Percentiles rank a stretch among this genome's conserved stretches.
Conservation (phyloP, 176 grass and related monocot species). For the Bromus sterilis region DNA sequence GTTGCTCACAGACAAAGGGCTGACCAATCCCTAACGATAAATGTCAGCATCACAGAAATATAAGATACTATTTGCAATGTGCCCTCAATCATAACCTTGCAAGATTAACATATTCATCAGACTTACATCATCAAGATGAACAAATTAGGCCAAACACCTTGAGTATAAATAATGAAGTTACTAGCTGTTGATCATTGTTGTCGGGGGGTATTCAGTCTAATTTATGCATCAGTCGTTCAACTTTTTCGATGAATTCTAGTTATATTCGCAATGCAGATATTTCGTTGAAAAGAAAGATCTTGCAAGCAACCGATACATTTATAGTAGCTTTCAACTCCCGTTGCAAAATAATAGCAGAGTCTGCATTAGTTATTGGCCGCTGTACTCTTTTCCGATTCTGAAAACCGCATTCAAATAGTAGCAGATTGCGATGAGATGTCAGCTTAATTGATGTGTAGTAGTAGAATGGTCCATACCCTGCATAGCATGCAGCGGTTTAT, state of each 20-base stretch:
- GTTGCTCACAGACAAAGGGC: neutral
- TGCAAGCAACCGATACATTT: neutral
- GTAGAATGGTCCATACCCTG: slow-evolving; percentile 1
- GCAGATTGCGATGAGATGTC: neutral
- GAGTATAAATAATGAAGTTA: neutral
- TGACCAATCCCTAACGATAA: neutral
- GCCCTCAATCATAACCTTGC: neutral
- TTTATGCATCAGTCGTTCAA: neutral
- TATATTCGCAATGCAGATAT: too few species aligned
- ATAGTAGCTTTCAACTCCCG: neutral
- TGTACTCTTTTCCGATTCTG: neutral
- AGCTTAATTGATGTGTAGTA: neutral
- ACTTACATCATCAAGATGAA: neutral
- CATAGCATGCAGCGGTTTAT: neutral
- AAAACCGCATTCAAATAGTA: neutral
- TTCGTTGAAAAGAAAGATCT: too few species aligned
- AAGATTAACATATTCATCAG: neutral
- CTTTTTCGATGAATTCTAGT: neutral
- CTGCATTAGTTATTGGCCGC: neutral
- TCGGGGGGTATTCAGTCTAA: neutral
- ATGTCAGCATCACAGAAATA: neutral
- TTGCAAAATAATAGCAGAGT: neutral
- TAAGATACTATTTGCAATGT: neutral
- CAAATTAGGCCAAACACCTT: neutral
- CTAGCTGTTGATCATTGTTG: neutral